Base-by-base conservation (phyloP, 805 yeast species). In the Wickerhamiella azyma region DNA sequence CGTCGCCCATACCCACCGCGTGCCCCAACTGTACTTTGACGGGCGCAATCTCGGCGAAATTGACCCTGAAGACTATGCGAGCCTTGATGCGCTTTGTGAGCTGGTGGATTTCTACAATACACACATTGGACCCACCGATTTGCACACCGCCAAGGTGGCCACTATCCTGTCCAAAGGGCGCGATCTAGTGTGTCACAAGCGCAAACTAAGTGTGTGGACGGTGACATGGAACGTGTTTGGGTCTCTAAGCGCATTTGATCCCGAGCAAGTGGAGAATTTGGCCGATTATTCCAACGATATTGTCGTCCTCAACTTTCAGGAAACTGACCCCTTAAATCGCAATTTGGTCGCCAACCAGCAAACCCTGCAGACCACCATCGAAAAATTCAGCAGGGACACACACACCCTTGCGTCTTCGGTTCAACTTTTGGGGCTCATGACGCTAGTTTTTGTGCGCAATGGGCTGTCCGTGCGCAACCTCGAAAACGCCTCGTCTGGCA, bases 231-330 rank as follows among this genome's bases (percentile, higher is more conserved):
- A 67, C 48, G 60, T 58, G n/a, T 66, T 67, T 14, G 68, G 66
- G 14, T 53, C 37, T 59, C 65, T 17, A 24, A 50, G 9, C 57
- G 54, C 43, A 54, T 53, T 37, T n/a, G 38, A 8, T 42, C 41
- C 32, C 37, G 21, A 18, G 9, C 7, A 36, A 18, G 19, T 40
- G 33, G 44, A 33, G 24, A 36, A 48, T 40, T 29, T 55, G 52
- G 37, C 41, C n/a, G 35, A 41, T 17, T 30, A 24, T 14, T 30
- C 21, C 14, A 11, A 21, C 9, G 48, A 46, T 30, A 29, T 46
- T 11, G 26, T 46, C 52, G 55, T 56, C 51, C 49, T n/a, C 49
- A 53, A 21, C 17, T 68, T 92, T 43, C 94, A 92, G 61, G 98
- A 92, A 32, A 38, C 56, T 17, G 85, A 79, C 57, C 69, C 69